Base-by-base conservation (phyloP, 306 rosid genomes). In the Vigna unguiculata region DNA sequence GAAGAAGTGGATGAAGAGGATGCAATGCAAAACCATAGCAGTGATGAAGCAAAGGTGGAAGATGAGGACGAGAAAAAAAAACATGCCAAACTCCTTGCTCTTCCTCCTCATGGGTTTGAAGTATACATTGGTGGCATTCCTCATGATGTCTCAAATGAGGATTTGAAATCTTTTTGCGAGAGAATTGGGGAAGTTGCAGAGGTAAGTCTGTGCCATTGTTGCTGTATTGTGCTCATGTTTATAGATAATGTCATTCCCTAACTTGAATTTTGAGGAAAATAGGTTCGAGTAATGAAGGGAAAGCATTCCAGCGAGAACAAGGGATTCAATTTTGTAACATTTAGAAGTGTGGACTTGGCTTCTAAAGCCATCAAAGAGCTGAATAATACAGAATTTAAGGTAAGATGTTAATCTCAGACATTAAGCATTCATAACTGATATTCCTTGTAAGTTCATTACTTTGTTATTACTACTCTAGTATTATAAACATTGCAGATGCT, bases 81-180 rank as follows among this genome's bases (percentile, higher is more conserved):
- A 61, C 92, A 89, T 68, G 96, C 85, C 1, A 93, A 88, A 77
- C 97, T 95, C 85, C 99, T 92, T 72, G 78, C 97, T 82, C 91
- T 95, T 83, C 99, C 99, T 82, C 97, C 99, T 58, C 99, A 95
- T 77, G 95, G 95, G 60, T 95, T 97, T 69, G 99, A 95, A 90
- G 97, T 92, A 61, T 95, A 95, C 83, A 67, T 95, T 58, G 99
- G 99, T 54, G 92, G 97, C 78, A 87, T 95, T 88, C 93, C 97
- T 62, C 86, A 74, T 65, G 91, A 89, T 87, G 87, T 86, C 43
- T 83, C 87, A 28, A 76, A 75, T 72, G 97, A 90, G 63, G 93
- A 92, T 74, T 88, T 95, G 80, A 92, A 84, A 84, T 78, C 45
- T 51, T 88, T 92, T 74, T 95, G 97, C 77, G 90, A 79, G 78